Evolutionary conservation across 805 yeast genomes (phyloP), one percentile per base, ranked within the genome.

Genomic region (Yarrowia porcina): DNA sequence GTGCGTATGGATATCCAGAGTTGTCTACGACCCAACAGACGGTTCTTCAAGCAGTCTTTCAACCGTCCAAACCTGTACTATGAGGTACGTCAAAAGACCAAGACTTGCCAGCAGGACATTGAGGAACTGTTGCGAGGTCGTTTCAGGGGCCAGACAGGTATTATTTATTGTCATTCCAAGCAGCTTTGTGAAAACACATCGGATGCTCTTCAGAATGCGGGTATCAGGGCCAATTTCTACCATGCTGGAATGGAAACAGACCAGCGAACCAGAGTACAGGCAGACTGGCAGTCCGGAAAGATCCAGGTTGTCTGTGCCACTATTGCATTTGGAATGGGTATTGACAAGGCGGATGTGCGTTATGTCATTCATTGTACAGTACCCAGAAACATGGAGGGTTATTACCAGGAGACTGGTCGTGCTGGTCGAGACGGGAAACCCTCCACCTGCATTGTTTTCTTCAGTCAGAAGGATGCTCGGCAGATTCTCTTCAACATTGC

Each of bases 271-370:
- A 66, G 73, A 3, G 84, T 90, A n/a, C 99, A 94, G 73, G 77
- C 77, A 21, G 77, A 75, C 32, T 94, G 99, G 99, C 99, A 94
- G 73, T 71, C 75, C 1, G 87, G 88, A 63, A 72, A 74, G 20
- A 75, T 87, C 21, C 87, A 86, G 70, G 87, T 92, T 0, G 91
- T 94, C 13, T 93, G 97, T 76, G 99, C 99, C 0, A 94, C 99
- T 0, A 88, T 94, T 69, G 99, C 99, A 0, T 94, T 94, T 79
- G 99, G 99, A 27, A 94, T 94, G 99, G 99, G 99, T 52, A 93
- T 94, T 63, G 99, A 94, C 75, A 94, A 94, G 73, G 89, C 97
- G 0, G 96, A 94, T 74, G 99, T 94, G 12, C 78, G 99, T 50
- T 92, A 81, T 76, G 98, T 94, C 3, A 84, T 90, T 42, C 99